A percentile compares a stretch with the other conserved stretches of the same genome.
phyloP scores from a whole-genome alignment of 306 rosid species.

The Potentilla sterilis region DNA sequence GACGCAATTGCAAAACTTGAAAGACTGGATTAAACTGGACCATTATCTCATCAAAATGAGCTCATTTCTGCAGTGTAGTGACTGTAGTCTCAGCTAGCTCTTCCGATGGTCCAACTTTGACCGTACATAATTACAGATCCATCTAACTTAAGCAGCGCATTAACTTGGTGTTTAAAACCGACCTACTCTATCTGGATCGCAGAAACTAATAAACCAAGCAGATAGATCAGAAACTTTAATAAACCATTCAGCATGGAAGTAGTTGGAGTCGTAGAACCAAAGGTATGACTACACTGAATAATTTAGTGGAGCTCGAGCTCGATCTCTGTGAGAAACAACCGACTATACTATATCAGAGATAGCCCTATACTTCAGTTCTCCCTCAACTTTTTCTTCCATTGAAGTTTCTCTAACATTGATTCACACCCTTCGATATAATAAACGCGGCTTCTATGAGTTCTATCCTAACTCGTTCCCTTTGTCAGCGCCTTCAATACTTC shows the following conservation, averaged over 20 bases:
- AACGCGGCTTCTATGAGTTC: conserved; percentile 14
- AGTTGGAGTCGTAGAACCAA: conserved; percentile 6
- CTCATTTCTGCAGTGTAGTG: neutral
- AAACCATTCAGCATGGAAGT: conserved; percentile 1
- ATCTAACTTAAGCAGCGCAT: neutral
- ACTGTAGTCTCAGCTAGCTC: neutral
- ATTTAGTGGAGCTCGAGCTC: neutral
- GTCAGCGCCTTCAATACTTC: conserved; percentile 29
- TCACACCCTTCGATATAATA: neutral
- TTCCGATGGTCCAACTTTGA: conserved; percentile 8
- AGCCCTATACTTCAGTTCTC: neutral
- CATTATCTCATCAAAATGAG: neutral
- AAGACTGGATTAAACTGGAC: neutral
- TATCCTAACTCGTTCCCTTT: conserved; percentile 3
- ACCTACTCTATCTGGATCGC: neutral
- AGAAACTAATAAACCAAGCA: neutral
- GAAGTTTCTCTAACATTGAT: no score
- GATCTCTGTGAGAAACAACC: neutral
- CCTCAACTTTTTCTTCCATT: neutral
- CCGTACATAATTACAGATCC: neutral
- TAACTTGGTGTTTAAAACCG: neutral
- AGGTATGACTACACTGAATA: neutral
- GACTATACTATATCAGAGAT: neutral
- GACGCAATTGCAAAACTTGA: neutral
- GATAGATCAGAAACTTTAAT: neutral